phyloP scores from a whole-genome alignment of 2,329 filamentous ascomycete species.

The Penicillium sp. region DNA sequence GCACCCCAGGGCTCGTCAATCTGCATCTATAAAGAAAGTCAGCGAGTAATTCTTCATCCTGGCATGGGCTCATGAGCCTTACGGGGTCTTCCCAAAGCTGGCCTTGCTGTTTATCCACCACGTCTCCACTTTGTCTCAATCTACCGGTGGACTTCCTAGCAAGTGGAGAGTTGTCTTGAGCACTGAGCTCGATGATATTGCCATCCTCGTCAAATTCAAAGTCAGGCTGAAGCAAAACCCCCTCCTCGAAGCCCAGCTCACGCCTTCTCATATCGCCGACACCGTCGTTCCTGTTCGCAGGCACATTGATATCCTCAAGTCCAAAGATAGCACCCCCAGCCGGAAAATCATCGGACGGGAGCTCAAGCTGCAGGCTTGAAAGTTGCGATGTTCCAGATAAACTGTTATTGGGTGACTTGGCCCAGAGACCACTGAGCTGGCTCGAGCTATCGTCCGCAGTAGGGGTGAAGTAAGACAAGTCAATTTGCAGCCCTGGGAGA shows the following conservation, averaged over 20 bases:
- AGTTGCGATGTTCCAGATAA: conserved; percentile 28
- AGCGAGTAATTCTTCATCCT: not conserved
- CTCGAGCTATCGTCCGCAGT: conserved; percentile 26
- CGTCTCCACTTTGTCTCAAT: not conserved
- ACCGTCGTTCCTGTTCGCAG: conserved; percentile 31
- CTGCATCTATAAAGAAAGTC: conserved; percentile 1
- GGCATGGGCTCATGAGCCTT: not conserved
- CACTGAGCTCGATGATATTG: conserved; percentile 51
- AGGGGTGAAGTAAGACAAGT: conserved; percentile 44
- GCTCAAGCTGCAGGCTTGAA: conserved; percentile 40
- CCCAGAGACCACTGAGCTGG: conserved; percentile 34
- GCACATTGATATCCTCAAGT: conserved; percentile 42
- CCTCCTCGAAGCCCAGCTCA: conserved; percentile 39
- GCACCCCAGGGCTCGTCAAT: not conserved
- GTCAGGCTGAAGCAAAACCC: conserved; percentile 51
- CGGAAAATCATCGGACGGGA: conserved; percentile 49
- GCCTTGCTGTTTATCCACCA: not conserved
- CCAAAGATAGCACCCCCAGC: conserved; percentile 39
- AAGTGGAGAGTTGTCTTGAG: conserved; percentile 10
- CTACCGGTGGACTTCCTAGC: not conserved
- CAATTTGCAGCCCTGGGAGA: conserved; percentile 58
- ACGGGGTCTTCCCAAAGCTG: conserved; percentile 3
- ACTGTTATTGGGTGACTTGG: conserved; percentile 33
- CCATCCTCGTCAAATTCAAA: conserved; percentile 62
- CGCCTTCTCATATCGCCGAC: conserved; percentile 10